phyloP scores from a whole-genome alignment of 2,329 filamentous ascomycete species.

The Calonectria pteridis region DNA sequence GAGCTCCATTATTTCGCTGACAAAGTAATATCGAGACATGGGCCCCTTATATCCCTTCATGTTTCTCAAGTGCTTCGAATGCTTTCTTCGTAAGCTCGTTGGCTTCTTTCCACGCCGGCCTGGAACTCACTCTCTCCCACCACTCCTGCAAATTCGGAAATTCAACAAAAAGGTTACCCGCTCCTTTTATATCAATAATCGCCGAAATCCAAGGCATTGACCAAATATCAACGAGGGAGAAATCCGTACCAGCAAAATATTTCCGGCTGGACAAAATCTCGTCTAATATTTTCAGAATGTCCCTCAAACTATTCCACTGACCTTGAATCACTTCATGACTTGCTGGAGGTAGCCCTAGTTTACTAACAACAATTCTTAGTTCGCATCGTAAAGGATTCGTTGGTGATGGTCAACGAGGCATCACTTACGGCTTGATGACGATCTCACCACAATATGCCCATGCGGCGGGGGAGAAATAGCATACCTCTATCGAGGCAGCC shows the following conservation, averaged over 20 bases:
- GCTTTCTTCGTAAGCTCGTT: background rate
- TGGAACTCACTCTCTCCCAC: background rate
- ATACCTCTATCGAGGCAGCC: background rate
- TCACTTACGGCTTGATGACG: background rate
- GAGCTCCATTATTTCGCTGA: no score
- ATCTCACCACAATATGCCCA: background rate
- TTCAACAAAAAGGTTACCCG: background rate
- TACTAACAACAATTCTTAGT: background rate
- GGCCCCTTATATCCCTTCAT: no score
- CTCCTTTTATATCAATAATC: background rate
- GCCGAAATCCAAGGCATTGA: background rate
- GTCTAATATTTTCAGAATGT: background rate
- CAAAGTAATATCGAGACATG: no score
- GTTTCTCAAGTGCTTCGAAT: background rate
- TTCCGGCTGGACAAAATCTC: background rate
- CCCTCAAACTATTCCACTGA: background rate
- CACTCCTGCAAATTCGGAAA: background rate
- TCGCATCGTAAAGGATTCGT: background rate
- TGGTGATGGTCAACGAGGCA: background rate
- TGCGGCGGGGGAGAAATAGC: background rate
- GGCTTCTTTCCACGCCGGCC: background rate
- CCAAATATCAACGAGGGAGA: background rate
- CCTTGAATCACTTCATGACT: background rate
- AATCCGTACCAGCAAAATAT: background rate
- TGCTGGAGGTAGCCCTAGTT: background rate